phyloP scores from a whole-genome alignment of 805 yeast species.

The Lipomyces sp. region DNA sequence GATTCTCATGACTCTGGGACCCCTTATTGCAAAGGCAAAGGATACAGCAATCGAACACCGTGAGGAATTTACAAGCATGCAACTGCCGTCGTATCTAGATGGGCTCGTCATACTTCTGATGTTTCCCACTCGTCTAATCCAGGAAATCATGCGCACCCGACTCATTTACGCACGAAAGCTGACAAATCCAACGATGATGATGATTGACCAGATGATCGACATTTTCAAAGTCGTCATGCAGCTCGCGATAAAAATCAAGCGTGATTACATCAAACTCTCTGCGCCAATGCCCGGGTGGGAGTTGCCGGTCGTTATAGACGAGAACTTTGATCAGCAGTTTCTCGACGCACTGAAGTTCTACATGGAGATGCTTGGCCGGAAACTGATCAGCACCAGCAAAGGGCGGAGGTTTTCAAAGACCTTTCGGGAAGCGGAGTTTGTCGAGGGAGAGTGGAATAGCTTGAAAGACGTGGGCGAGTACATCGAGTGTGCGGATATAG shows the following conservation, averaged over 20 bases:
- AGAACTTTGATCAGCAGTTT: conserved; percentile 61
- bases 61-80: conserved; percentile 59
- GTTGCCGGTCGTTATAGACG: conserved; percentile 60
- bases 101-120: conserved; percentile 60
- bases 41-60: conserved; percentile 63
- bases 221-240: conserved; percentile 76
- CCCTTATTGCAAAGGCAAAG: conserved; percentile 79
- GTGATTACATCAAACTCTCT: conserved; percentile 56
- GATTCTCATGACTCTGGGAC: conserved; percentile 64
- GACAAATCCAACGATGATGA: conserved; percentile 85
- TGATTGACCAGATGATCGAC: conserved; percentile 89
- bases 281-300: conserved; percentile 65
- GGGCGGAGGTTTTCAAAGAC: conserved; percentile 65
- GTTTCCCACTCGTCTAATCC: conserved; percentile 76
- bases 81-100: conserved; percentile 69
- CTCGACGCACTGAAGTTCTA: conserved; percentile 71
- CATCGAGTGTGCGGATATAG: conserved; percentile 75
- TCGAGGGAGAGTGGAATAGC: conserved; percentile 77
- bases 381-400: conserved; percentile 71
- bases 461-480: conserved; percentile 72
- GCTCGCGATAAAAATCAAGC: conserved; percentile 70
- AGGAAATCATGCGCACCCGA: conserved; percentile 72
- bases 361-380: conserved; percentile 66
- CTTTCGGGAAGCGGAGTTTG: conserved; percentile 85
- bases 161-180: conserved; percentile 73